phyloP scores from a whole-genome alignment of 192 early-diverging fungal species.

The Coemansia sp. region DNA sequence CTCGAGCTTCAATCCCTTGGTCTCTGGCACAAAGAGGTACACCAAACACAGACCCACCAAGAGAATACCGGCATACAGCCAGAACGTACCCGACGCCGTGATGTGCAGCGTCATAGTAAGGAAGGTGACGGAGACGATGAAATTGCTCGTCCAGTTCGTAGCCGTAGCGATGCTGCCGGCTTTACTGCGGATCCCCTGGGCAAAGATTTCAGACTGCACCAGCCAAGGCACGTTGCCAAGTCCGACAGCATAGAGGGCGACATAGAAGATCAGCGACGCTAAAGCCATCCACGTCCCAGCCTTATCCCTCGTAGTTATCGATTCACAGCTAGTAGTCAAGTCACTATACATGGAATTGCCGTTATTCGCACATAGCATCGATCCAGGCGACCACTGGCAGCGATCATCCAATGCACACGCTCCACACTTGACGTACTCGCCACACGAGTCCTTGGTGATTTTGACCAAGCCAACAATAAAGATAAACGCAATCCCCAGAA shows the following conservation, averaged over 20 bases:
- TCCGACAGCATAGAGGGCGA: slow-evolving; percentile 51
- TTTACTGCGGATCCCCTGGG: slow-evolving; percentile 54
- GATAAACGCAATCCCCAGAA: slow-evolving; percentile 54
- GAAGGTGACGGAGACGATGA: slow-evolving; percentile 52
- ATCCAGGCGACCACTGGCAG: slow-evolving; percentile 47
- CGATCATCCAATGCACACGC: slow-evolving; percentile 44
- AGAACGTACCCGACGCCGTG: slow-evolving; percentile 55
- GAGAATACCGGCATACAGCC: slow-evolving; percentile 55
- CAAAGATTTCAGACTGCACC: slow-evolving; percentile 56
- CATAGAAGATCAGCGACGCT: slow-evolving; percentile 55
- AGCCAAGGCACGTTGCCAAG: slow-evolving; percentile 56
- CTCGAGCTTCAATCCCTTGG: slow-evolving; percentile 54
- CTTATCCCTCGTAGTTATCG: slow-evolving; percentile 26
- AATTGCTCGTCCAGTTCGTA: slow-evolving; percentile 54
- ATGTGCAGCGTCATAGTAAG: slow-evolving; percentile 57
- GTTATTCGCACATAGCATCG: slow-evolving; percentile 25
- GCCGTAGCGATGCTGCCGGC: slow-evolving; percentile 53
- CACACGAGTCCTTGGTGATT: slow-evolving; percentile 49
- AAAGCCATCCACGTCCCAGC: slow-evolving; percentile 54
- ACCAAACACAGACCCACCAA: slow-evolving; percentile 39
- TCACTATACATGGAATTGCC: slow-evolving; percentile 18
- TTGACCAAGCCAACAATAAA: slow-evolving; percentile 55
- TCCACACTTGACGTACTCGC: slow-evolving; percentile 45
- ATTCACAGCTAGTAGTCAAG: slow-evolving; percentile 38
- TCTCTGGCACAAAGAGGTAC: slow-evolving; percentile 48